Conservation (phyloP, 2,329 filamentous ascomycete genomes). For the Alternaria gaisen region DNA sequence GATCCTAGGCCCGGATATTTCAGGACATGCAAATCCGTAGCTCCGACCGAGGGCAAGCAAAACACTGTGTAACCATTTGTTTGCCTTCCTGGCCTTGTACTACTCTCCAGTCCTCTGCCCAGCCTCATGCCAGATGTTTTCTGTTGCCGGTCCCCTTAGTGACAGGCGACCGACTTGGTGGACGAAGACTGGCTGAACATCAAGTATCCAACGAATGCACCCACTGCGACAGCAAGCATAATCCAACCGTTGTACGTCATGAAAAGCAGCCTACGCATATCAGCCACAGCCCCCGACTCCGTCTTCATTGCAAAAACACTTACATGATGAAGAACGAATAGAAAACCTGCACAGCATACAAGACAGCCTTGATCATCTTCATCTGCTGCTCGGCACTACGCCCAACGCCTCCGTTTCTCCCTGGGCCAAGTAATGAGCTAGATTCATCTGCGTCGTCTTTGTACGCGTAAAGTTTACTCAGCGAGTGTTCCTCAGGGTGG, state of each 20-base stretch:
- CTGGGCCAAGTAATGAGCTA: constrained; percentile 78
- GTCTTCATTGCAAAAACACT: constrained; percentile 56
- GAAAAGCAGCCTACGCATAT: constrained; percentile 81
- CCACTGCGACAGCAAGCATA: constrained; percentile 89
- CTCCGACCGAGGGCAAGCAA: neutral
- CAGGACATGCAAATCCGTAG: constrained; percentile 5
- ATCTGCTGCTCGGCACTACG: constrained; percentile 72
- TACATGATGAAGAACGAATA: constrained; percentile 99
- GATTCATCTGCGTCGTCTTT: constrained; percentile 55
- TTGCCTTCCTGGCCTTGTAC: neutral
- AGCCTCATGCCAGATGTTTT: neutral
- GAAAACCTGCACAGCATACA: constrained; percentile 95
- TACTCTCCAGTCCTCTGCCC: neutral
- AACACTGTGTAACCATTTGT: neutral
- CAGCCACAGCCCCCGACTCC: constrained; percentile 5
- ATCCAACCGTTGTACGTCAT: constrained; percentile 99
- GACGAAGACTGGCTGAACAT: constrained; percentile 75
- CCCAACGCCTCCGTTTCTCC: constrained; percentile 63
- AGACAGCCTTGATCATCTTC: constrained; percentile 78
- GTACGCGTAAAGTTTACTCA: constrained; percentile 35
- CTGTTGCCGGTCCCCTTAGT: constrained; percentile 60
- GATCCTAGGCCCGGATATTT: constrained; percentile 12
- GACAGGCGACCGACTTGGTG: constrained; percentile 89
- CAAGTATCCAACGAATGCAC: constrained; percentile 88
- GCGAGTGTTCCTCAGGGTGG: constrained; percentile 31